phyloP scores from a whole-genome alignment of 106 monocot species.

The Phalaenopsis equestris region DNA sequence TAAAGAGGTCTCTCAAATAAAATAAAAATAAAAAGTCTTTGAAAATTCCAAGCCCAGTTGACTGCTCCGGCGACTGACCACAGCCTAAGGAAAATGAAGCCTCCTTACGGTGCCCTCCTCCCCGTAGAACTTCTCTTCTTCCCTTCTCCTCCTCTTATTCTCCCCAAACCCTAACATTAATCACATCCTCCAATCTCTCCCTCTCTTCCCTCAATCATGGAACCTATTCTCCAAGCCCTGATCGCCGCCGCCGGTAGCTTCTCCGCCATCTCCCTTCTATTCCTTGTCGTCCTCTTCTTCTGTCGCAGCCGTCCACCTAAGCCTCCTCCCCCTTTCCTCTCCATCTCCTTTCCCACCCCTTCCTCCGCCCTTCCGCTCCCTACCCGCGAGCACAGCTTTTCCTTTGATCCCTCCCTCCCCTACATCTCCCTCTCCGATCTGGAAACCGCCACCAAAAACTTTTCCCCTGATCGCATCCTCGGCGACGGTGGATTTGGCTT shows the following conservation, averaged over 20 bases:
- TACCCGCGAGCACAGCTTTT: conserved; percentile 5
- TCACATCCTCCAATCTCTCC: neutral
- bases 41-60: neutral
- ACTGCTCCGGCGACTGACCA: neutral
- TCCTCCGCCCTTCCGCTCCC: neutral
- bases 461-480: conserved; percentile 61
- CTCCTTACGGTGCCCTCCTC: neutral
- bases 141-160: neutral
- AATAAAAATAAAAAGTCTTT: too few relatives aligned
- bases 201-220: conserved; percentile 21
- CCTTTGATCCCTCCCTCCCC: conserved; percentile 47
- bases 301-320: conserved; percentile 9
- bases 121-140: neutral
- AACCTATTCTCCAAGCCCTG: conserved; percentile 29
- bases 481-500: conserved; percentile 90
- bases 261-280: conserved; percentile 30
- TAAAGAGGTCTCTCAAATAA: too few relatives aligned
- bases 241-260: conserved; percentile 47
- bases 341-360: neutral
- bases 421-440: conserved; percentile 60
- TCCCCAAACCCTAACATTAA: neutral
- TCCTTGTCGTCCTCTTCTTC: conserved; percentile 26
- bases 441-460: conserved; percentile 47
- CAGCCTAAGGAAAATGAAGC: neutral
- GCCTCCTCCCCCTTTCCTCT: neutral